Conservation (phyloP, 352 stramenopile species). For the Pythium sp. region DNA sequence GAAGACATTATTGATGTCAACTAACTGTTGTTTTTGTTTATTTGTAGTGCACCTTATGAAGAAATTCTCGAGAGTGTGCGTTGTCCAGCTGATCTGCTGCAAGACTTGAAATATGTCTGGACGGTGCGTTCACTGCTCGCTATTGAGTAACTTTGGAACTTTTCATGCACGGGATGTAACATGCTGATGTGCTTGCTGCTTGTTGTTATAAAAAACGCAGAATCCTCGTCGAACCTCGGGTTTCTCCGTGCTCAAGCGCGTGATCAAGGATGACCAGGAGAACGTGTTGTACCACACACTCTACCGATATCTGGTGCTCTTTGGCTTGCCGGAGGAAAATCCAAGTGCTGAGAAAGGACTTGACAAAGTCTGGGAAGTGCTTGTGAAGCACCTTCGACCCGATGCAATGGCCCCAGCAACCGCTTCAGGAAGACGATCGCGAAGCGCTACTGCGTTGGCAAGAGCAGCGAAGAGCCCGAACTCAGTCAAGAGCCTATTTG, state of each 20-base stretch:
- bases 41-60: constrained; percentile 93
- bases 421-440: constrained; percentile 9
- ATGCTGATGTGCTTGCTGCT: not conserved
- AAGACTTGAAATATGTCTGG: constrained; percentile 89
- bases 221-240: constrained; percentile 50
- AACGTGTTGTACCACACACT: constrained; percentile 94
- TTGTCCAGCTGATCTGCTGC: constrained; percentile 86
- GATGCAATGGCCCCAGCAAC: constrained; percentile 18
- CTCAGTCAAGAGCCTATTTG: constrained; percentile 33
- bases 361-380: constrained; percentile 53
- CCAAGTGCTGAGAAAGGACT: constrained; percentile 37
- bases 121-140: constrained; percentile 34
- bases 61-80: constrained; percentile 93
- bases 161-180: not conserved
- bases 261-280: constrained; percentile 62
- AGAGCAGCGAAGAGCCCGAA: constrained; percentile 11
- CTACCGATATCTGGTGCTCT: constrained; percentile 95
- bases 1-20: not conserved
- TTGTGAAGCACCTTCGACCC: constrained; percentile 64
- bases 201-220: constrained; percentile 4
- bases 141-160: not conserved
- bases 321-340: constrained; percentile 84
- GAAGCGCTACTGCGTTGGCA: constrained; percentile 16
- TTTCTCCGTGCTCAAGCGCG: constrained; percentile 67
- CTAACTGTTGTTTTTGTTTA: constrained; percentile 8